Conservation (phyloP, 345 rosid species). For the Lumnitzera littorea region DNA sequence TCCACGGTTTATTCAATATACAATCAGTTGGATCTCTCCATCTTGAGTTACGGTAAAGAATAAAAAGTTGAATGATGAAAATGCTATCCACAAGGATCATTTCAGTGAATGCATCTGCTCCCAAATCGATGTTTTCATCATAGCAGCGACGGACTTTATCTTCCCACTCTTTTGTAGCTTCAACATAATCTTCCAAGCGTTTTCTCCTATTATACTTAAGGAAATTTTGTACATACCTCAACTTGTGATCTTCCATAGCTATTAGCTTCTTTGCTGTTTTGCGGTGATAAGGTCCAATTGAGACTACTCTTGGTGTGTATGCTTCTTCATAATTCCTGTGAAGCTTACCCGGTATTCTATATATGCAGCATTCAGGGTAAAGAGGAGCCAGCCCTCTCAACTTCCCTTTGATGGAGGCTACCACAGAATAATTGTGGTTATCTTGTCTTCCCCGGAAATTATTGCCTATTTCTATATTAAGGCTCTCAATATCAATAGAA, state of each 20-base stretch:
- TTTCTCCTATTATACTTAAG: background rate
- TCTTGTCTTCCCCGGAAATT: too few species aligned
- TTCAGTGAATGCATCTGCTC: constrained; percentile 3
- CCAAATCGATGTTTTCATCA: background rate
- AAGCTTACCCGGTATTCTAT: background rate
- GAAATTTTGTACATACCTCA: constrained; percentile 8
- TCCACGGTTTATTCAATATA: constrained; percentile 6
- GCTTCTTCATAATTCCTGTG: background rate
- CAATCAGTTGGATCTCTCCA: background rate
- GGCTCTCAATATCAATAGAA: background rate
- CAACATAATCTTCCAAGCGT: background rate
- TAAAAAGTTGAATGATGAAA: constrained; percentile 11
- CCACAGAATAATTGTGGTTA: background rate
- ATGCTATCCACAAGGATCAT: constrained; percentile 13
- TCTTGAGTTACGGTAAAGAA: background rate
- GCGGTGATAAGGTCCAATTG: constrained; percentile 19
- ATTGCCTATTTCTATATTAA: too few species aligned
- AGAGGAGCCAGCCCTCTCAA: background rate
- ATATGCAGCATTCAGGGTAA: constrained; percentile 6
- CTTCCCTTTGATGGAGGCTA: background rate
- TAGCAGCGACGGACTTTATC: constrained; percentile 5
- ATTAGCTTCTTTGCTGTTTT: background rate
- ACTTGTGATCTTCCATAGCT: constrained; percentile 18
- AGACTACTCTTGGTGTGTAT: background rate
- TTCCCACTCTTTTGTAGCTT: background rate